Evolutionary conservation across 257 asterid species (phyloP).

Genomic region (Solanum piurae): DNA sequence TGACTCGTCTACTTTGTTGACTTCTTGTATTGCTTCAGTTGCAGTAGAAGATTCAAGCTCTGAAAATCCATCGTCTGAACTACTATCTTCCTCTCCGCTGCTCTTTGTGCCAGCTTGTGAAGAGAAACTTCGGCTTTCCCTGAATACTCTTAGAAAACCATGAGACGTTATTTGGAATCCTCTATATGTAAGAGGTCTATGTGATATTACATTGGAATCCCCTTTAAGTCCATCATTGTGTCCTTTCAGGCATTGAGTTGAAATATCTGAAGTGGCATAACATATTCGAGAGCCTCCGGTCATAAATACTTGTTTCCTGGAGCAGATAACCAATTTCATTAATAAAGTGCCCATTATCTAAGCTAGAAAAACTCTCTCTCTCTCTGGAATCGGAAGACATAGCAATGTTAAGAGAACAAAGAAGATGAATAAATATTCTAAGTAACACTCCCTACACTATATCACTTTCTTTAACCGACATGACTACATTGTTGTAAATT

Average conservation of each 20-base stretch:
- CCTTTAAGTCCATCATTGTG: constrained; percentile 15
- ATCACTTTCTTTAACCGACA: not conserved
- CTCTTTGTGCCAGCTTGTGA: constrained; percentile 44
- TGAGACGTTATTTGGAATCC: constrained; percentile 20
- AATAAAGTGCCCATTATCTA: not conserved
- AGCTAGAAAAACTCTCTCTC: not conserved
- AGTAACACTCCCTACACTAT: not conserved
- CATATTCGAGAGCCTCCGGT: constrained; percentile 16
- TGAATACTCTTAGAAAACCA: constrained; percentile 13
- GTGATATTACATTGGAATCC: constrained; percentile 6
- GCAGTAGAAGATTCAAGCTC: constrained; percentile 30
- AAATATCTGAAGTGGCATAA: constrained; percentile 22
- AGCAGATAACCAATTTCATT: not conserved
- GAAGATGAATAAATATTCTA: not conserved
- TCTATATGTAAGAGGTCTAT: constrained; percentile 11
- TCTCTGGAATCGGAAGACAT: not conserved
- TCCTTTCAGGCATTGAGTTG: constrained; percentile 13
- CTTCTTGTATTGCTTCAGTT: constrained; percentile 7
- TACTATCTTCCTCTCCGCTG: constrained; percentile 30
- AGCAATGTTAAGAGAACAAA: not conserved
- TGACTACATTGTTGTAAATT: not conserved
- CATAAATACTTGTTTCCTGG: constrained; percentile 39
- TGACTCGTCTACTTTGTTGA: constrained; percentile 22
- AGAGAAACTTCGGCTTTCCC: constrained; percentile 26
- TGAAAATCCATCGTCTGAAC: constrained; percentile 29